A percentile compares a stretch with the other conserved stretches of the same genome.
Evolutionary conservation across 2,329 filamentous ascomycete species (phyloP).

Genomic region (Fusarium floridanum): DNA sequence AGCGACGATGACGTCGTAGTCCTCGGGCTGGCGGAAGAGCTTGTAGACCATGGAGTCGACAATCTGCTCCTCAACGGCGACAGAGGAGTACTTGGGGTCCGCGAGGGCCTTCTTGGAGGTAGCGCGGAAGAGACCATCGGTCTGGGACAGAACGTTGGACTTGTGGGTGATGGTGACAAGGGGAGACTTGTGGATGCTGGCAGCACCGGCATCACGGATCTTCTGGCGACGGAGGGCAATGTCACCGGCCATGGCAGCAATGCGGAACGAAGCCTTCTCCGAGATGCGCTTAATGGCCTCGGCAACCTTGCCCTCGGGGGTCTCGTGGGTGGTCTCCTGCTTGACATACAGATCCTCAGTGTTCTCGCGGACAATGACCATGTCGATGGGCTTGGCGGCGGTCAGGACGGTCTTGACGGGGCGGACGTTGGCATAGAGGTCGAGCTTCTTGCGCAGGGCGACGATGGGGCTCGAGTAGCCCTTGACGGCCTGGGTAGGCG

Average conservation of each 20-base stretch:
- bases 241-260: slow-evolving; percentile 93
- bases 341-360: slow-evolving; percentile 99
- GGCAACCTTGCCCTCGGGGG: slow-evolving; percentile 84
- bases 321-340: slow-evolving; percentile 87
- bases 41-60: slow-evolving; percentile 99
- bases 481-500: slow-evolving; percentile 87
- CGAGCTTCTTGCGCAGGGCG: slow-evolving; percentile 92
- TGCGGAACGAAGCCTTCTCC: slow-evolving; percentile 84
- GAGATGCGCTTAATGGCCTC: slow-evolving; percentile 99
- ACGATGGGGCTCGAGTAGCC: slow-evolving; percentile 98
- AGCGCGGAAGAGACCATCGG: slow-evolving; percentile 93
- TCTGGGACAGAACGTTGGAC: slow-evolving; percentile 96
- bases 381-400: slow-evolving; percentile 80
- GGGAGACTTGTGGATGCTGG: slow-evolving; percentile 74
- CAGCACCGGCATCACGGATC: slow-evolving; percentile 71
- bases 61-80: slow-evolving; percentile 94
- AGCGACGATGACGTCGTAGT: slow-evolving; percentile 98
- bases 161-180: slow-evolving; percentile 98
- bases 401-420: slow-evolving; percentile 88
- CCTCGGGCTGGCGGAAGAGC: slow-evolving; percentile 94
- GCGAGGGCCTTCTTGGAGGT: slow-evolving; percentile 81
- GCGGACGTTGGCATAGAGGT: slow-evolving; percentile 97
- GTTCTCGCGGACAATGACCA: slow-evolving; percentile 99
- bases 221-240: slow-evolving; percentile 90
- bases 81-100: slow-evolving; percentile 69